Base-by-base conservation (phyloP, 495 filamentous ascomycete species). In the Penicillium egyptiacum region DNA sequence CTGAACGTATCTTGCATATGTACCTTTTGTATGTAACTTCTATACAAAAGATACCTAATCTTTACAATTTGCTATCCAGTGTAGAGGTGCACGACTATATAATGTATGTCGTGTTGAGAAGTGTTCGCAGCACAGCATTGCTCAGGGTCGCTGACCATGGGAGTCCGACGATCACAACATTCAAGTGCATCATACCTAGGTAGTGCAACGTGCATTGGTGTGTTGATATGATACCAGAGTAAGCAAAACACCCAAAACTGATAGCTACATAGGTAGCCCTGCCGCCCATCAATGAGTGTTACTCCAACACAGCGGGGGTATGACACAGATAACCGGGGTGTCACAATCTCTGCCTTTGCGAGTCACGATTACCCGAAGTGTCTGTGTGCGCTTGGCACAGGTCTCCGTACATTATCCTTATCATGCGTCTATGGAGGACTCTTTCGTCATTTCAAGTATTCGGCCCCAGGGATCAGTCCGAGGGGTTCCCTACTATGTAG, bases 331-430 rank as follows among this genome's bases (percentile, higher is more conserved):
- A 39, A 25, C 41, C 8, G 22, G 19, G 9, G 31, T 45, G 22
- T 4, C 33, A 52, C 50, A 41, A 28, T 40, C 20, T 52, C 19
- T 51, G 4, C 37, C 19, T 37, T 43, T 39, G 6, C 14, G 33
- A 47, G 53, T 10, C 22, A 46, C 20, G 30, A 45, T 28, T 16
- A 5, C 41, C 41, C 41, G 20, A 44, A 12, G 43, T 14, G 30
- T 47, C 30, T 55, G 31, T 20, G 53, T 53, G 16, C 35, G 22
- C 31, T 55, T 55, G 43, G 53, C 53, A 47, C 22, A 46, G 35
- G 35, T n/a, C n/a, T 30, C 37, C 3, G 19, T 26, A 53, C 30
- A n/a, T 39, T 39, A 17, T 17, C 35, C 16, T 17, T 0, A 16
- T 39, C 2, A 8, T 39, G 6, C n/a, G 17, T 4, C 16, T 39